Conservation (phyloP, 371 early-diverging fungal genomes). For the Circinella umbellata region DNA sequence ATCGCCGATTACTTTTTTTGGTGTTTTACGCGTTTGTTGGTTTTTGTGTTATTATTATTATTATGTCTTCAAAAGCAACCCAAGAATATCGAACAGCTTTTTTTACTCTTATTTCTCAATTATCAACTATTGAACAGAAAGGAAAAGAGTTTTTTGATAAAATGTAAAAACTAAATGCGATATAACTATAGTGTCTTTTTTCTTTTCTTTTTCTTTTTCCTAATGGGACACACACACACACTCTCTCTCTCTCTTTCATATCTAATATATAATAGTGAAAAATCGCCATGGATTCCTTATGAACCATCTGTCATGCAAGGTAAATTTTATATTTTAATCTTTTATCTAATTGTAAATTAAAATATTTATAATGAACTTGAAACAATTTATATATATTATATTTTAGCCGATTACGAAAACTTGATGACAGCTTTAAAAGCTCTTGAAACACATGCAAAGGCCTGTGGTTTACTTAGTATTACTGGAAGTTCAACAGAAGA, state of each 20-base stretch:
- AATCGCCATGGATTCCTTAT: constrained; percentile 38
- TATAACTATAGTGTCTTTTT: too few species aligned
- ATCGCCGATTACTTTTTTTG: too few species aligned
- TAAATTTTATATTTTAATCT: not conserved
- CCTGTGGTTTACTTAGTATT: constrained; percentile 47
- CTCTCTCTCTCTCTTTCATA: too few species aligned
- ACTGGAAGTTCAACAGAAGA: constrained; percentile 31
- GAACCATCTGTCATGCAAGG: constrained; percentile 40
- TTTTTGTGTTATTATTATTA: not conserved
- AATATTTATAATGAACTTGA: too few species aligned
- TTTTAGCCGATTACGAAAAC: constrained; percentile 47
- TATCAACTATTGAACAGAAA: constrained; percentile 48
- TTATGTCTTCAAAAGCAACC: constrained; percentile 51
- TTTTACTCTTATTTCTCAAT: constrained; percentile 47
- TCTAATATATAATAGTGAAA: constrained; percentile 31
- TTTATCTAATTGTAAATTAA: too few species aligned
- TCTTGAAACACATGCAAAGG: constrained; percentile 43
- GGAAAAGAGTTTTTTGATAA: constrained; percentile 52
- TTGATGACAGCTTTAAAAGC: constrained; percentile 31
- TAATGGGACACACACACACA: too few species aligned
- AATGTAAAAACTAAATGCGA: constrained; percentile 29
- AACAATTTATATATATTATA: too few species aligned
- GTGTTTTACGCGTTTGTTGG: not conserved
- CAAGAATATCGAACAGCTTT: constrained; percentile 52
- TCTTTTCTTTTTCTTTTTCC: too few species aligned